Conservation (phyloP, 2,329 filamentous ascomycete species). For the Lachnellula arida region DNA sequence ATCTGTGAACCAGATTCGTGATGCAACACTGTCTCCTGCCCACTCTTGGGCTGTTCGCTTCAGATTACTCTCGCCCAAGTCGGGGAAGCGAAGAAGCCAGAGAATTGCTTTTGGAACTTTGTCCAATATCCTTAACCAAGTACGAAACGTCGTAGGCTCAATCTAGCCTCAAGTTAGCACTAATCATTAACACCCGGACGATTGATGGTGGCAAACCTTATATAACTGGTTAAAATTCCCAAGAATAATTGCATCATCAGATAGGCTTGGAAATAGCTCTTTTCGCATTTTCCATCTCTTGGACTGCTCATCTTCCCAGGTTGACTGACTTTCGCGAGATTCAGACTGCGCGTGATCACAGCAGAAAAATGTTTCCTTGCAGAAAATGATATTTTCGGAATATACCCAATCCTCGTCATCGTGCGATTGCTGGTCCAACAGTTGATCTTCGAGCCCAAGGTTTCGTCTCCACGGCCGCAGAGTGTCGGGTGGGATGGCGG, state of each 20-base stretch:
- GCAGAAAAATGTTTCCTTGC: conserved; percentile 93
- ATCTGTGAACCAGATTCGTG: conserved; percentile 88
- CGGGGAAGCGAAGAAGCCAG: conserved; percentile 95
- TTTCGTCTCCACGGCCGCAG: conserved; percentile 76
- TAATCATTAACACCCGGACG: neutral
- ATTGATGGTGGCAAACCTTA: conserved; percentile 59
- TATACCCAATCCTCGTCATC: conserved; percentile 84
- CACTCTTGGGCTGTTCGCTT: conserved; percentile 73
- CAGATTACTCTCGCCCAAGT: conserved; percentile 83
- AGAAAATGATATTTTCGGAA: conserved; percentile 94
- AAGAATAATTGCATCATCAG: conserved; percentile 82
- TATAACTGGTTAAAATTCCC: conserved; percentile 99
- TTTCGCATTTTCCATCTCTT: conserved; percentile 90
- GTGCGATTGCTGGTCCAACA: conserved; percentile 54
- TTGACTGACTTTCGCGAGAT: conserved; percentile 63
- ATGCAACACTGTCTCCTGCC: conserved; percentile 81
- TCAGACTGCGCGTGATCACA: conserved; percentile 91
- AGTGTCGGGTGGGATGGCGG: conserved; percentile 77
- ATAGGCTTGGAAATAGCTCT: conserved; percentile 77
- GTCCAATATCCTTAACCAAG: conserved; percentile 88
- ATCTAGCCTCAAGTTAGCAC: conserved; percentile 53
- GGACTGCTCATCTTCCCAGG: conserved; percentile 79
- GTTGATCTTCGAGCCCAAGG: conserved; percentile 65
- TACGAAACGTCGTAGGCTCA: conserved; percentile 92
- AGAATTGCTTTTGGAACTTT: conserved; percentile 82